Percentiles rank a stretch among this genome's conserved stretches.
Evolutionary conservation across 2,329 filamentous ascomycete species (phyloP).

Genomic region (Colletotrichum truncatum): DNA sequence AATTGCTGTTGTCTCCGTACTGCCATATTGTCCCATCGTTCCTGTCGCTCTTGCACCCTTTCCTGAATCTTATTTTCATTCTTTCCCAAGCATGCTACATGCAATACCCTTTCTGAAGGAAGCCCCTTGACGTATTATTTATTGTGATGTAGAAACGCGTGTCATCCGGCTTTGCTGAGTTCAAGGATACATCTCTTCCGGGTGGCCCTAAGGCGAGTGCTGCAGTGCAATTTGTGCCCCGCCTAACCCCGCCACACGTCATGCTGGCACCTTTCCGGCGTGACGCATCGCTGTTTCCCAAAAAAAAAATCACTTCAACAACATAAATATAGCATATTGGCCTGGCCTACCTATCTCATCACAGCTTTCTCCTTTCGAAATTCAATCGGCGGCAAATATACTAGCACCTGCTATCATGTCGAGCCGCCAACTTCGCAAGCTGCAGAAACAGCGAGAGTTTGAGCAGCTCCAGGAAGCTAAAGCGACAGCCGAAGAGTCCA

Average conservation of each 20-base stretch:
- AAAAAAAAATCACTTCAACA: not conserved
- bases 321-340: not conserved
- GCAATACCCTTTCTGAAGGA: too few species aligned
- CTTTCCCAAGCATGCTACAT: too few species aligned
- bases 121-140: too few species aligned
- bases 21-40: too few species aligned
- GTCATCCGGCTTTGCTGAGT: not conserved
- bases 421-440: conserved; percentile 60
- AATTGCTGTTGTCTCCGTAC: too few species aligned
- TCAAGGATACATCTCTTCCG: not conserved
- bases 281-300: conserved; percentile 29
- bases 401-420: conserved; percentile 50
- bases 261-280: conserved; percentile 19
- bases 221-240: conserved; percentile 17
- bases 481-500: conserved; percentile 41
- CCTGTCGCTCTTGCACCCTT: too few species aligned
- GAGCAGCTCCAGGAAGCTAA: conserved; percentile 38
- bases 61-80: too few species aligned
- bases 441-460: conserved; percentile 60
- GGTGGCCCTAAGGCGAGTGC: not conserved
- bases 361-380: not conserved
- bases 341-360: not conserved
- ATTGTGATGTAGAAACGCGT: too few species aligned
- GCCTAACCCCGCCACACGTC: conserved; percentile 32
- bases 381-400: not conserved